Percentiles rank a stretch among this genome's conserved stretches.
Evolutionary conservation across 768 basidiomycete genomes (phyloP).

Genomic region (Lentinula sp.): DNA sequence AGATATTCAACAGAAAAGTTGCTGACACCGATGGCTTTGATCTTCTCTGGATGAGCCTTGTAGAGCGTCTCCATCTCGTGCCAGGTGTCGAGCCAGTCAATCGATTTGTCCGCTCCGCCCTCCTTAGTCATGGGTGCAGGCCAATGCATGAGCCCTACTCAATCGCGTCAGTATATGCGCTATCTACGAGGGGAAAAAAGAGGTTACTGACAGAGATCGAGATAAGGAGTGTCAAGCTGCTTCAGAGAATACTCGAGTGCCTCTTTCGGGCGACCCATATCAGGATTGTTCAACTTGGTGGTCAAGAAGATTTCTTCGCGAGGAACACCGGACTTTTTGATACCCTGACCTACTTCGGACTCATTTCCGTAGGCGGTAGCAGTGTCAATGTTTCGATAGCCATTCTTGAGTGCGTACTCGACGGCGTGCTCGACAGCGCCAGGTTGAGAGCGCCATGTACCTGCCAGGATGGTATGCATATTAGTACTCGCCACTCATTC

Average conservation of each 20-base stretch:
- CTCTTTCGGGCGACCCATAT: slow-evolving; percentile 52
- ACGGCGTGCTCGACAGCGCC: slow-evolving; percentile 73
- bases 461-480: slow-evolving; percentile 21
- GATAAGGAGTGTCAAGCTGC: slow-evolving; percentile 65
- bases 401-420: slow-evolving; percentile 62
- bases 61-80: slow-evolving; percentile 63
- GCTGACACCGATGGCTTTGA: slow-evolving; percentile 74
- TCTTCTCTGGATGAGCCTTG: slow-evolving; percentile 60
- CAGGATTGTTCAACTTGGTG: slow-evolving; percentile 61
- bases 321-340: slow-evolving; percentile 67
- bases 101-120: slow-evolving; percentile 44
- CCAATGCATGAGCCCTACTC: slow-evolving; percentile 74
- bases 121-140: slow-evolving; percentile 66
- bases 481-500: not conserved
- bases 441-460: slow-evolving; percentile 75
- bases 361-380: slow-evolving; percentile 72
- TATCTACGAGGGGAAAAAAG: slow-evolving; percentile 5
- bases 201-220: slow-evolving; percentile 63
- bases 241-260: slow-evolving; percentile 67
- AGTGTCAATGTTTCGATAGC: slow-evolving; percentile 72
- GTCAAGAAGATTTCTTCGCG: slow-evolving; percentile 77
- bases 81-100: slow-evolving; percentile 76
- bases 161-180: not conserved
- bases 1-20: slow-evolving; percentile 68
- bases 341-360: slow-evolving; percentile 75